Base-by-base conservation (phyloP, 768 basidiomycete genomes). In the Hemileccinum rubropunctum region DNA sequence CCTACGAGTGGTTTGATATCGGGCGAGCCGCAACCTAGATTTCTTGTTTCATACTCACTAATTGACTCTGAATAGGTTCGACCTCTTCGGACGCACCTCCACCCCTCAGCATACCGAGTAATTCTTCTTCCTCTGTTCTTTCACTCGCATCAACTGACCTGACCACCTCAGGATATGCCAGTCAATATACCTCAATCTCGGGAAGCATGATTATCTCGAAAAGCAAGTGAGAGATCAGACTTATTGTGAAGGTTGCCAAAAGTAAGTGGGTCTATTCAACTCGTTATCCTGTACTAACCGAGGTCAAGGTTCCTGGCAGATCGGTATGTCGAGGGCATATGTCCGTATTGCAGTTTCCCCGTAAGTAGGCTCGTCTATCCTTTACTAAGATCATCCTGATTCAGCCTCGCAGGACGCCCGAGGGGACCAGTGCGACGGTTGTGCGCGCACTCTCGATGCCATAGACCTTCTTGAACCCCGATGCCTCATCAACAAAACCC, bases 1-100 rank as follows among this genome's bases (percentile, higher is more conserved):
- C 94, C 6, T 99, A 98, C 71, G 79, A 91, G 61, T 98, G 97
- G 97, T 99, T 98, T 71, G 88, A 98, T 54, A 91, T 99, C 42
- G 88, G 88, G 91, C 88, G 66, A 48, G 79, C 48, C 21, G 6
- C 40, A 32, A 3, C 26, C 23, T 14, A 30, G 15, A 39, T 50
- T 40, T 39, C 15, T 10, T 23, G 23, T 15, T 33, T 32, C 12
- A 34, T 6, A n/a, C 20, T 20, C 48, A 41, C 45, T 50, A 51
- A 50, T 28, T 50, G 17, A 38, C 33, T 23, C 10, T 33, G 18
- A 34, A 15, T 50, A 93, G 91, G 21, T 99, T 98, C 57, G 97
- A 99, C 65, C 83, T 90, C 67, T 99, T 98, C 67, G 95, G 97
- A 3, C 82, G 97, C 34, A 99, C 97, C 6, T 94, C 95, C 18